A percentile compares a stretch with the other conserved stretches of the same genome.
phyloP scores from a whole-genome alignment of 345 rosid species.

The Barbarea vulgaris region DNA sequence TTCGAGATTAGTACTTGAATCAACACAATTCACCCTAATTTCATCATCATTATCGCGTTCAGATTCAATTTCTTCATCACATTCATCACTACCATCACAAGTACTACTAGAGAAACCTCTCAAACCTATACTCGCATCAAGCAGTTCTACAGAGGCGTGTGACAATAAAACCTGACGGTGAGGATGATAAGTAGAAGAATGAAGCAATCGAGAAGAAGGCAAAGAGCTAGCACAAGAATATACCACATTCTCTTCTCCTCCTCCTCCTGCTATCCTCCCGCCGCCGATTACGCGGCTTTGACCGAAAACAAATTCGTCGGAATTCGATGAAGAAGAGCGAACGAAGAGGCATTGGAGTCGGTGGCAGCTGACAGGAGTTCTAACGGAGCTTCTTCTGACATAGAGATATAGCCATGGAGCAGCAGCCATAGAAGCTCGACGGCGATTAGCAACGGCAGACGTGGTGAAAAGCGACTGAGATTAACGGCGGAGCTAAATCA shows the following conservation, averaged over 20 bases:
- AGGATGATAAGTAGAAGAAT: constrained; percentile 54
- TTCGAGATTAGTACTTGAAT: constrained; percentile 43
- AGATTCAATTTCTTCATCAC: constrained; percentile 20
- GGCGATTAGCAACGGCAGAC: constrained; percentile 24
- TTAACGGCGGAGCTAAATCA: constrained; percentile 15
- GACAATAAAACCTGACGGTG: constrained; percentile 52
- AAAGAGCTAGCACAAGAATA: constrained; percentile 50
- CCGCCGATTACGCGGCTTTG: constrained; percentile 38
- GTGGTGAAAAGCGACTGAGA: constrained; percentile 3
- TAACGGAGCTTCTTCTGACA: constrained; percentile 28
- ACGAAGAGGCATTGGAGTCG: not conserved
- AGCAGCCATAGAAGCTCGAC: constrained; percentile 31
- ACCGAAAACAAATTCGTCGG: constrained; percentile 48
- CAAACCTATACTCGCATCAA: constrained; percentile 12
- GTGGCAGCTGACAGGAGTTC: constrained; percentile 4
- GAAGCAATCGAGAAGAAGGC: constrained; percentile 60
- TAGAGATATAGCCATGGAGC: constrained; percentile 40
- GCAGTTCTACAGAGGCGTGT: not conserved
- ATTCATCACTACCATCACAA: constrained; percentile 1
- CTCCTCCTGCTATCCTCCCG: constrained; percentile 41
- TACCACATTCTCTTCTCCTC: constrained; percentile 50
- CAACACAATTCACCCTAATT: not conserved
- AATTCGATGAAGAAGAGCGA: constrained; percentile 12
- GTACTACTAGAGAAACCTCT: constrained; percentile 45
- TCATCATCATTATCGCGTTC: constrained; percentile 33